Base-by-base conservation (phyloP, 169 alveolate species). In the Eimeria zaria region DNA sequence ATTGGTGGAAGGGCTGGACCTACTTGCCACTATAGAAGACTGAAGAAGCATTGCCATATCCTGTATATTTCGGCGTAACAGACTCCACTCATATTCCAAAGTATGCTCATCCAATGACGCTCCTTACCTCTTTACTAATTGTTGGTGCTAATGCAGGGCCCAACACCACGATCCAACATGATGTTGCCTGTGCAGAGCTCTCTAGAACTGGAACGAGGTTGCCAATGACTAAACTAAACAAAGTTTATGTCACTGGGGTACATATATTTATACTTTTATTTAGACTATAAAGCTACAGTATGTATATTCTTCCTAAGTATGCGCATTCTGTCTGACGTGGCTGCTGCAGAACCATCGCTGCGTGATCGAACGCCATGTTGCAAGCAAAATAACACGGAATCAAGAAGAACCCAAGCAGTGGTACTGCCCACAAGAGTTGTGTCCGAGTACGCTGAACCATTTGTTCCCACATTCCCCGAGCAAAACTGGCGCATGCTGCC, bases 291-390 rank as follows among this genome's bases (percentile, higher is more conserved):
- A 69, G n/a, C 51, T 14, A 69, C 51, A 30, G 44, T 30, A 30
- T n/a, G 46, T 44, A 60, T 6, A 67, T 67, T 27, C 8, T 67
- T 67, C 30, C 39, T 69, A 24, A 16, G 46, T 33, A 33, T 33
- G 51, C 44, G 27, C 33, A 44, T 44, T 46, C 85, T 27, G 87
- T 81, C 51, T 51, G 90, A 6, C 90, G 53, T 80, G 89, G 48
- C 12, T 81, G 78, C 62, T 60, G 92, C 92, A 85, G 78, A 60
- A 27, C 58, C 44, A 62, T 60, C n/a, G 81, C 76, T 85, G 80
- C 18, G 92, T 85, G 58, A 60, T 60, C 36, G 39, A 85, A 85
- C 92, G 80, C 36, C 74, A 85, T 22, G 62, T 53, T 14, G 46
- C 71, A n/a, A 51, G 73, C 36, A 48, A 73, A 30, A 81, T 53